Evolutionary conservation across 2,329 filamentous ascomycete genomes (phyloP).

Genomic region (Leptographium procerum): DNA sequence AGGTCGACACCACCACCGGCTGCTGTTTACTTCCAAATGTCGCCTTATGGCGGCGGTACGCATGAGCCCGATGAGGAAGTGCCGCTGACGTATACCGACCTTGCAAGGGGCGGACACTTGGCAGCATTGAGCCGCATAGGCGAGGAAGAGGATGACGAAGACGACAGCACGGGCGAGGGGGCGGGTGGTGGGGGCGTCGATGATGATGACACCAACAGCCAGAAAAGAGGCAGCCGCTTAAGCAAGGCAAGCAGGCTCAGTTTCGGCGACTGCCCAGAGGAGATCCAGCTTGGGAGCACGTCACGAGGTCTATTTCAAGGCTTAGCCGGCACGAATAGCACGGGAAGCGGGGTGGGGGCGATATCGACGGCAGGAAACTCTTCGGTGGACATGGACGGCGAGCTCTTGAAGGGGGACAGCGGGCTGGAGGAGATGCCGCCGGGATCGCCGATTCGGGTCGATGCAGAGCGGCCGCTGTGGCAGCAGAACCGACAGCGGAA

Average conservation of each 20-base stretch:
- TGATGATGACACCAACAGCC: background rate
- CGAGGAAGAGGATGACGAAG: conserved; percentile 21
- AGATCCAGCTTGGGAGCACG: background rate
- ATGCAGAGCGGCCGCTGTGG: conserved; percentile 31
- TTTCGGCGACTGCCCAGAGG: background rate
- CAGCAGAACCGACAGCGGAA: conserved; percentile 40
- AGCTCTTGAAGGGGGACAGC: background rate
- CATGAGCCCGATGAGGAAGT: conserved; percentile 19
- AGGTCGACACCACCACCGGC: background rate
- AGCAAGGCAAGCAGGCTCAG: background rate
- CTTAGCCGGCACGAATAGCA: background rate
- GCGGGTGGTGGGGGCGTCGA: conserved; percentile 4
- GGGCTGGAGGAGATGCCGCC: background rate
- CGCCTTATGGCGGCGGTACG: conserved; percentile 13
- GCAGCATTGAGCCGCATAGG: conserved; percentile 26
- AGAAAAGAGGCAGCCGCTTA: background rate
- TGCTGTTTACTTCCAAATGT: conserved; percentile 4
- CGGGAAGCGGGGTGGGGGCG: background rate
- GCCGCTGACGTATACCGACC: conserved; percentile 34
- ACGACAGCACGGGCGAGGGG: background rate
- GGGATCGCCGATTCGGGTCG: background rate
- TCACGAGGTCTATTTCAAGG: background rate
- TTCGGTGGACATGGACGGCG: background rate
- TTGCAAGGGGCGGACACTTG: conserved; percentile 27
- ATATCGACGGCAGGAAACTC: background rate